These are phyloP conservation scores for Psilocybe cubensis DNA, from an alignment of 768 basidiomycete genomes.

Conservation along the genomic window DNA sequence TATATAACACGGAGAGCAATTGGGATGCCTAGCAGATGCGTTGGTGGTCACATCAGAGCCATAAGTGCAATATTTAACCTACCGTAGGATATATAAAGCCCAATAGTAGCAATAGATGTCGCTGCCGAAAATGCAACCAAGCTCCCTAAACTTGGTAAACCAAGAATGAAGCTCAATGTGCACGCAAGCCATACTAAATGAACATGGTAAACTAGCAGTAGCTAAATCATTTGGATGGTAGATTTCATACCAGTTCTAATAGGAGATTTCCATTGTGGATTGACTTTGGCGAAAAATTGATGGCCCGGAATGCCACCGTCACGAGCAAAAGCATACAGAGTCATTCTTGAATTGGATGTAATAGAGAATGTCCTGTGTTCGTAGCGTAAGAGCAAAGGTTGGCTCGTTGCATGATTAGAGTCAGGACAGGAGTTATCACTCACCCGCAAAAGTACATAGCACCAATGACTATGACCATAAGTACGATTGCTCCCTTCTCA, in stretches of 20 bases:
- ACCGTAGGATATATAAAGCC: constrained; percentile 79
- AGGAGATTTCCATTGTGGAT: constrained; percentile 60
- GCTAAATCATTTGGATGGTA: neutral
- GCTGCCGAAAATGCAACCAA: constrained; percentile 68
- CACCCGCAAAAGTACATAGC: constrained; percentile 79
- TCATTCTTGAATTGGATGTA: constrained; percentile 82
- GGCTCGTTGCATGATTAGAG: no score
- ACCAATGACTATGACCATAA: constrained; percentile 75
- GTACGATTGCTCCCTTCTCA: constrained; percentile 69
- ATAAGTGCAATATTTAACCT: constrained; percentile 8
- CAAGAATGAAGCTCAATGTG: constrained; percentile 74
- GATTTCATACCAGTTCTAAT: constrained; percentile 61
- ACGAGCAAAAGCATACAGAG: constrained; percentile 80
- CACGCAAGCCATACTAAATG: constrained; percentile 78
- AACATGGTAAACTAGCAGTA: neutral
- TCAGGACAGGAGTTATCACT: constrained; percentile 13
- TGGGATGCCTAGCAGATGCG: constrained; percentile 52
- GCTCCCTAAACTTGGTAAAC: constrained; percentile 73
- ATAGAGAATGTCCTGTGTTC: constrained; percentile 67
- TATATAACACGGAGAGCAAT: constrained; percentile 71
- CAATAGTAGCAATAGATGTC: constrained; percentile 72
- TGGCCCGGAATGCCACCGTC: constrained; percentile 77
- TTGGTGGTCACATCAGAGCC: neutral
- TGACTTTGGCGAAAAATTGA: constrained; percentile 68
- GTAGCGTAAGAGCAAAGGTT: no score